These are phyloP conservation scores for Saccharomyces hybrid DNA, from an alignment of 1,139 yeast species.

Conservation along the genomic window DNA sequence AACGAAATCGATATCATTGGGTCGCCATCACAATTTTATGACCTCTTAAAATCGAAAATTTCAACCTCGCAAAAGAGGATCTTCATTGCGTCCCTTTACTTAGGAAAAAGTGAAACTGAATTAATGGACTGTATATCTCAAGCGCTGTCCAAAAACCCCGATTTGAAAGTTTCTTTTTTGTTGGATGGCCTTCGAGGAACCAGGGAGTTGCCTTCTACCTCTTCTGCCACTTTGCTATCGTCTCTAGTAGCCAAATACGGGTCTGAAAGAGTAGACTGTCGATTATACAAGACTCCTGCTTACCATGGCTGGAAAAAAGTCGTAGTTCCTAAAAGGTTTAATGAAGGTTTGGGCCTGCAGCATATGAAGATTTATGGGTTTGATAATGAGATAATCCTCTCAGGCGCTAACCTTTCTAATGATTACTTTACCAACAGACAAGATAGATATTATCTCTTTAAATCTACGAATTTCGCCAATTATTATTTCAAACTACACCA, in stretches of 20 bases:
- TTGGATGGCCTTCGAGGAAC: conserved; percentile 91
- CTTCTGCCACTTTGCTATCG: conserved; percentile 70
- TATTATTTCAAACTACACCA: conserved; percentile 65
- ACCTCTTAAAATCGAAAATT: conserved; percentile 51
- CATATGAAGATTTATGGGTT: conserved; percentile 97
- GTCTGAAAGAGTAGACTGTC: conserved; percentile 57
- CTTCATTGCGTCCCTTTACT: conserved; percentile 76
- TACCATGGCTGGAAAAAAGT: conserved; percentile 57
- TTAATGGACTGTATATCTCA: conserved; percentile 50
- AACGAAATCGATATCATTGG: conserved; percentile 57
- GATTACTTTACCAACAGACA: conserved; percentile 94
- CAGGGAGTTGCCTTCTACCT: conserved; percentile 73
- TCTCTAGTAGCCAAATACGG: conserved; percentile 61
- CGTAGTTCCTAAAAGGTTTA: conserved; percentile 71
- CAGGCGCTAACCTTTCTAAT: conserved; percentile 85
- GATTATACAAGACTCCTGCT: conserved; percentile 88
- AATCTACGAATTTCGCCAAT: conserved; percentile 48
- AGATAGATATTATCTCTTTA: conserved; percentile 79
- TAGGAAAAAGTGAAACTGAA: conserved; percentile 78
- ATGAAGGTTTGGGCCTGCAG: conserved; percentile 89
- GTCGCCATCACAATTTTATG: conserved; percentile 65
- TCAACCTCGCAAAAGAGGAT: conserved; percentile 48
- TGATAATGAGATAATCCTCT: conserved; percentile 78
- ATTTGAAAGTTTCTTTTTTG: conserved; percentile 61
- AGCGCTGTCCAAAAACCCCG: conserved; percentile 52